phyloP scores from a whole-genome alignment of 2,329 filamentous ascomycete species.

The Grosmannia serpens region DNA sequence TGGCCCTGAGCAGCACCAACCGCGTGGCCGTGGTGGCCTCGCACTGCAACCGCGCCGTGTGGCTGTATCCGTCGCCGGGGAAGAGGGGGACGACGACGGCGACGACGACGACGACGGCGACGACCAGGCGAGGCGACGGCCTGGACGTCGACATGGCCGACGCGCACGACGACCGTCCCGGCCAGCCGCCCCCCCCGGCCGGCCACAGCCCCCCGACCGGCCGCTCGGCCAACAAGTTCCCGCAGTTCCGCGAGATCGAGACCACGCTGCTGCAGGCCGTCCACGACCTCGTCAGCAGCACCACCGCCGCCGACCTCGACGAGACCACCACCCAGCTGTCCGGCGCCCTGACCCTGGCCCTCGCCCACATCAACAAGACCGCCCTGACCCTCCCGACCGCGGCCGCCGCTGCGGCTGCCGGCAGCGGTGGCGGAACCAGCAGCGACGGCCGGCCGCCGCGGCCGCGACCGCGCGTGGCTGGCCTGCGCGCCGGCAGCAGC shows the following conservation, averaged over 20 bases:
- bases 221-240: constrained; percentile 72
- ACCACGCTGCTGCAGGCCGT: constrained; percentile 66
- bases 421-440: background rate
- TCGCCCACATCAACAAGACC: constrained; percentile 82
- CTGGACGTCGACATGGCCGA: constrained; percentile 7
- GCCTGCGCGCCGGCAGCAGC: constrained; percentile 23
- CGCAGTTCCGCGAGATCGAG: constrained; percentile 82
- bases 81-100: constrained; percentile 13
- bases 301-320: constrained; percentile 52
- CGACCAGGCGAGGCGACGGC: constrained; percentile 21
- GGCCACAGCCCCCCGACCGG: constrained; percentile 16
- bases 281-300: constrained; percentile 58
- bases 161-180: background rate
- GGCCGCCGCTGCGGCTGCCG: background rate
- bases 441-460: background rate
- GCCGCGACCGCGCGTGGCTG: background rate
- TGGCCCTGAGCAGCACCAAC: constrained; percentile 88
- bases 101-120: constrained; percentile 19
- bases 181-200: background rate
- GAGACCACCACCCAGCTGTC: constrained; percentile 78
- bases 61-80: constrained; percentile 61
- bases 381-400: constrained; percentile 8
- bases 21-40: constrained; percentile 86
- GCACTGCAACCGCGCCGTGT: constrained; percentile 74
- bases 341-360: constrained; percentile 78